Conservation (phyloP, 345 rosid genomes). For the Diplotaxis tenuifolia region DNA sequence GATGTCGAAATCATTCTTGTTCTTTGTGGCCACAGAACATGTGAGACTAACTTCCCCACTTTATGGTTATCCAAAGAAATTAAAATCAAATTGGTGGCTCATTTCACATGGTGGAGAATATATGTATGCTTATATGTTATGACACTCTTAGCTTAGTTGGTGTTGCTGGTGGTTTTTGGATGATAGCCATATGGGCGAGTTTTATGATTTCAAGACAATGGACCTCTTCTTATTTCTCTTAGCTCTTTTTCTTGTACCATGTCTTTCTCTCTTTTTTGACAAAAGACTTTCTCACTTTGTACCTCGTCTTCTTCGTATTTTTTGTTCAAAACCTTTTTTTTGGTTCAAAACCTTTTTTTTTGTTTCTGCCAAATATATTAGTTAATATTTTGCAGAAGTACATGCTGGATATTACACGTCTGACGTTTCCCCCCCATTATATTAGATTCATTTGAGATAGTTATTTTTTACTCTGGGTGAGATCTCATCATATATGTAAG, state of each 20-base stretch:
- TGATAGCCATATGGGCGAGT: slow-evolving; percentile 32
- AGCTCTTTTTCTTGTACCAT: neutral
- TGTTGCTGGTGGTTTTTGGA: slow-evolving; percentile 28
- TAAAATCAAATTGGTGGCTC: slow-evolving; percentile 29
- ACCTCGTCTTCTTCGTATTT: neutral
- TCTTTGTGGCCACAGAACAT: slow-evolving; percentile 35
- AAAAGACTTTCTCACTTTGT: no score
- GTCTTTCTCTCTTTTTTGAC: slow-evolving; percentile 5
- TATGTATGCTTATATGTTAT: slow-evolving; percentile 32
- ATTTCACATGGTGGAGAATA: slow-evolving; percentile 30
- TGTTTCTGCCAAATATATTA: neutral
- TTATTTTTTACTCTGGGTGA: no score
- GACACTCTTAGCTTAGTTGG: slow-evolving; percentile 33
- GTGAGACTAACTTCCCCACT: slow-evolving; percentile 33
- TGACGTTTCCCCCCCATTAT: neutral
- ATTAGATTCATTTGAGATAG: neutral
- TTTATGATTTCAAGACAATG: slow-evolving; percentile 31
- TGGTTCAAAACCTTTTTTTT: no score
- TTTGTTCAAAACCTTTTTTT: no score
- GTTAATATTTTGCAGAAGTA: neutral
- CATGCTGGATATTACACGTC: neutral
- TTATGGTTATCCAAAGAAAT: slow-evolving; percentile 23
- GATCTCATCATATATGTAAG: neutral
- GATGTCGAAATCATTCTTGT: slow-evolving; percentile 34
- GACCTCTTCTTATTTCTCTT: neutral